These are phyloP conservation scores for Auriscalpium microsporum DNA, from an alignment of 768 basidiomycete genomes.

Conservation along the genomic window DNA sequence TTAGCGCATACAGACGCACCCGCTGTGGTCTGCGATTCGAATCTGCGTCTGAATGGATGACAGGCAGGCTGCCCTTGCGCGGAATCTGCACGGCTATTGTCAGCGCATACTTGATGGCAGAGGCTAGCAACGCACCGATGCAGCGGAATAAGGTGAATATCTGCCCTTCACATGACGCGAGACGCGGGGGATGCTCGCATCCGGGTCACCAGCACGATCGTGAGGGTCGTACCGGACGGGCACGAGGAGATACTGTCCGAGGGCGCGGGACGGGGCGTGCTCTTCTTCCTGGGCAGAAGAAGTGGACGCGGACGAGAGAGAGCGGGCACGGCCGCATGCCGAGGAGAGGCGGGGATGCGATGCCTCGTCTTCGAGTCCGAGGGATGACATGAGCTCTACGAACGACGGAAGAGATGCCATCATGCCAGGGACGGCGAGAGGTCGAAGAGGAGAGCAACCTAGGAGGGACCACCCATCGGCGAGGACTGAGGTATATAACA, in stretches of 20 bases:
- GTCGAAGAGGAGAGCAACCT: slow-evolving; percentile 12
- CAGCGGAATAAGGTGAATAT: slow-evolving; percentile 25
- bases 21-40: slow-evolving; percentile 16
- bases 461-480: neutral
- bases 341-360: slow-evolving; percentile 12
- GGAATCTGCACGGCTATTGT: slow-evolving; percentile 14
- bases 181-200: slow-evolving; percentile 18
- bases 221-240: slow-evolving; percentile 17
- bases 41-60: slow-evolving; percentile 16
- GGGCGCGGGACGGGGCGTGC: slow-evolving; percentile 1
- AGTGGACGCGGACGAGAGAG: slow-evolving; percentile 36
- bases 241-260: slow-evolving; percentile 20
- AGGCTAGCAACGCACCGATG: slow-evolving; percentile 19
- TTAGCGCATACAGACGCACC: slow-evolving; percentile 14
- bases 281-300: slow-evolving; percentile 22
- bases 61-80: slow-evolving; percentile 23
- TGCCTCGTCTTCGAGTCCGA: slow-evolving; percentile 55
- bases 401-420: slow-evolving; percentile 81
- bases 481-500: slow-evolving; percentile 11
- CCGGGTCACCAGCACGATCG: slow-evolving; percentile 15
- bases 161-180: slow-evolving; percentile 16
- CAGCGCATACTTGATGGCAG: neutral
- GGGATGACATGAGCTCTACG: slow-evolving; percentile 77
- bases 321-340: slow-evolving; percentile 22
- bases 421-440: slow-evolving; percentile 16